These are phyloP conservation scores for Lipomyces sp. DNA, from an alignment of 805 yeast species.

Conservation along the genomic window DNA sequence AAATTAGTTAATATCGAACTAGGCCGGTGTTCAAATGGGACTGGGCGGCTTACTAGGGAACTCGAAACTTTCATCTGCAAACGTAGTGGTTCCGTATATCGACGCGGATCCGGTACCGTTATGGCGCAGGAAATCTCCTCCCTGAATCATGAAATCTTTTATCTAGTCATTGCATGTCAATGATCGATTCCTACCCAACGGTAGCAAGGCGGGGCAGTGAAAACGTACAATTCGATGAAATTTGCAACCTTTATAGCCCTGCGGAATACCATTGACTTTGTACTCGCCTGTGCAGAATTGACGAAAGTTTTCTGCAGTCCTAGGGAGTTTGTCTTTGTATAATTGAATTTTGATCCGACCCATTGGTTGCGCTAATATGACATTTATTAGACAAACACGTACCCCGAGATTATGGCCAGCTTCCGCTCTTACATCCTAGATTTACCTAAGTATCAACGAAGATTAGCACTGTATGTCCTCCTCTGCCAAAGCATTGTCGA, in stretches of 20 bases:
- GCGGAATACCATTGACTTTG: constrained; percentile 48
- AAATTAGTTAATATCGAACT: background rate
- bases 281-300: constrained; percentile 60
- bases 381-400: background rate
- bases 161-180: constrained; percentile 36
- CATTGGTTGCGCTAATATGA: constrained; percentile 41
- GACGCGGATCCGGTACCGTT: constrained; percentile 54
- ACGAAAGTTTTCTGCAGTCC: constrained; percentile 57
- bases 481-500: constrained; percentile 12
- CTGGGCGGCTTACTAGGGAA: constrained; percentile 42
- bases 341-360: constrained; percentile 56
- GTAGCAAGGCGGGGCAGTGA: background rate
- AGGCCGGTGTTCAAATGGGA: background rate
- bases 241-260: constrained; percentile 50
- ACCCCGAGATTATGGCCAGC: background rate
- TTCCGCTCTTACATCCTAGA: constrained; percentile 42
- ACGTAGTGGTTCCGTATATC: constrained; percentile 50
- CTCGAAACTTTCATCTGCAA: constrained; percentile 53
- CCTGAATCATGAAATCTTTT: constrained; percentile 54
- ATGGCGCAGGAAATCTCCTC: constrained; percentile 54
- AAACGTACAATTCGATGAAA: constrained; percentile 35
- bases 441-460: constrained; percentile 38
- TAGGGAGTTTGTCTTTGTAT: constrained; percentile 50
- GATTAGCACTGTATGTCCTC: background rate
- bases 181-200: background rate